Conservation (phyloP, 108 stramenopile species). For the Mediolabrus comicus region DNA sequence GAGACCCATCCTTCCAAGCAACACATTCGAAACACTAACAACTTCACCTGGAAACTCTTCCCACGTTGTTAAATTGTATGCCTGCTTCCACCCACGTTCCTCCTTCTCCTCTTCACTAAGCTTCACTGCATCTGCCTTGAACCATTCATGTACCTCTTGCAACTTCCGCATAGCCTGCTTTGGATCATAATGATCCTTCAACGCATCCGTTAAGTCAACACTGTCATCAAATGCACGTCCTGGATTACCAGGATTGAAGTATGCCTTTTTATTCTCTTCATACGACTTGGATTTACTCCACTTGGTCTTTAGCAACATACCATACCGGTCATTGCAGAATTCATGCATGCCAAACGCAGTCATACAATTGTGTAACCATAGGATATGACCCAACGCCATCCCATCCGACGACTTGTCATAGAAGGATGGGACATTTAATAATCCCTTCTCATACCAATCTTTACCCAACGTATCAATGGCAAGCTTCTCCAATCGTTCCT, state of each 20-base stretch:
- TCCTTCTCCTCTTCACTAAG: constrained; percentile 32
- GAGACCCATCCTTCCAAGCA: constrained; percentile 32
- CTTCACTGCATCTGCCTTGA: constrained; percentile 31
- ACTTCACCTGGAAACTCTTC: constrained; percentile 43
- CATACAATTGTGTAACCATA: constrained; percentile 56
- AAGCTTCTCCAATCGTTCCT: constrained; percentile 22
- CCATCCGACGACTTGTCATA: constrained; percentile 37
- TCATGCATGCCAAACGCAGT: constrained; percentile 62
- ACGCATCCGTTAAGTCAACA: constrained; percentile 38
- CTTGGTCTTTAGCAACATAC: constrained; percentile 5
- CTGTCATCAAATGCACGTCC: constrained; percentile 49
- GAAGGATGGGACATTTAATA: constrained; percentile 51
- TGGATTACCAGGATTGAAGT: constrained; percentile 40
- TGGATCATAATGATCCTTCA: constrained; percentile 55
- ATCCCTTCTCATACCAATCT: constrained; percentile 59
- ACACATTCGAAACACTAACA: constrained; percentile 20
- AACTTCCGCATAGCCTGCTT: constrained; percentile 34
- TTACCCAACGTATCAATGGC: constrained; percentile 47
- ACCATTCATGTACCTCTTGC: constrained; percentile 45
- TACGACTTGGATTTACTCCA: constrained; percentile 48
- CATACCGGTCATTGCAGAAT: constrained; percentile 49
- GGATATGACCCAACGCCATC: constrained; percentile 51
- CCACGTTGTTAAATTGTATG: constrained; percentile 50
- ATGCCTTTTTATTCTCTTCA: constrained; percentile 47
- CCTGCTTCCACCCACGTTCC: constrained; percentile 37